Percentiles rank a stretch among this genome's conserved stretches.
Conservation (phyloP, 352 stramenopile species). For the Phytophthora multivora region DNA sequence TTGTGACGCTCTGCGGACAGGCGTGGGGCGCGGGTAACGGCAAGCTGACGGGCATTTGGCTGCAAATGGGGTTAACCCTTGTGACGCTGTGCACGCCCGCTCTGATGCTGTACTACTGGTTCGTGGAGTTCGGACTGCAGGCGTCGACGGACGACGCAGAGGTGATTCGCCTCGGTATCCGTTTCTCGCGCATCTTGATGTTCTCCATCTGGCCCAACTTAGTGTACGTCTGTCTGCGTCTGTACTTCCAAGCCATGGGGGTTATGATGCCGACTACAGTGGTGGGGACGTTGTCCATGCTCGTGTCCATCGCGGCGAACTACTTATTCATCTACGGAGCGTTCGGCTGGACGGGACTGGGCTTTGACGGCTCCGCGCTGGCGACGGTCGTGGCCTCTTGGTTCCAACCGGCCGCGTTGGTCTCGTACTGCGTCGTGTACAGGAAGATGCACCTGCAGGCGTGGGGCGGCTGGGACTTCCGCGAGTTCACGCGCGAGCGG, state of each 20-base stretch:
- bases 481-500: conserved; percentile 30
- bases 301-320: conserved; percentile 26
- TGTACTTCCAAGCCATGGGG: conserved; percentile 38
- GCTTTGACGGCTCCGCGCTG: conserved; percentile 28
- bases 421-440: conserved; percentile 36
- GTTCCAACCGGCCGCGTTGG: conserved; percentile 26
- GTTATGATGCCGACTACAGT: conserved; percentile 39
- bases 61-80: conserved; percentile 62
- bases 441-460: conserved; percentile 33
- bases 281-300: conserved; percentile 29
- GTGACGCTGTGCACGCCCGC: conserved; percentile 26
- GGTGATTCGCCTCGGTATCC: conserved; percentile 28
- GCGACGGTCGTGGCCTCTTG: conserved; percentile 30
- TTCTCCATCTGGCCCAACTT: conserved; percentile 38
- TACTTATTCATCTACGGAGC: conserved; percentile 36
- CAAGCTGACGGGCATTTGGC: conserved; percentile 64
- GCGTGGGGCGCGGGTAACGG: conserved; percentile 68
- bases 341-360: conserved; percentile 22
- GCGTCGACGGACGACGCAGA: conserved; percentile 27
- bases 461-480: conserved; percentile 30
- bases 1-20: conserved; percentile 78
- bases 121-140: conserved; percentile 26
- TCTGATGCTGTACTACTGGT: conserved; percentile 40
- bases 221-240: conserved; percentile 28
- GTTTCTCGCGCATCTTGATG: conserved; percentile 34